Base-by-base conservation (phyloP, 371 early-diverging fungal genomes). In the Circinella umbellata region DNA sequence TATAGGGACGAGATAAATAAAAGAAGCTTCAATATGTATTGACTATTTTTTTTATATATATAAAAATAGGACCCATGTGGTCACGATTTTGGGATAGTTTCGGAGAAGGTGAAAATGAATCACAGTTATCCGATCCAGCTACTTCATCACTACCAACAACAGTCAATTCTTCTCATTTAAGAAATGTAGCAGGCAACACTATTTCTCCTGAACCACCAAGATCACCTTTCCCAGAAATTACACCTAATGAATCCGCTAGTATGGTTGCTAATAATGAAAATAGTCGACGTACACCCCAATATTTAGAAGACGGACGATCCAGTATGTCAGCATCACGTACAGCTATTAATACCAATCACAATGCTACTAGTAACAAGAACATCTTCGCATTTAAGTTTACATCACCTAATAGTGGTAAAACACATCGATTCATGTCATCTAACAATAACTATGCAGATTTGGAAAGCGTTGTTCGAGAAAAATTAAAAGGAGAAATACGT, bases 81-180 rank as follows among this genome's bases (percentile, higher is more conserved):
- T 77, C 79, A 39, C 70, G 80, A 49, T 84, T 84, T 48, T 84
- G 85, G 85, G 81, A 82, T 61, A 80, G 82, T 42, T 84, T 84
- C 72, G 85, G 82, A 20, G 67, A 71, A 4, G 64, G 46, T 34
- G 84, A 83, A 10, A 73, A 71, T 0, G 80, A 78, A 59, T 80
- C 80, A 8, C 79, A 78, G 59, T 7, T 76, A 10, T 81, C 80
- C 1, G 84, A 84, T 68, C 80, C 82, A 3, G 51, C 72, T 1
- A 74, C 74, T 14, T 69, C 75, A 37, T 66, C 71, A 4, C 72
- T 68, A 10, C 62, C 68, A 10, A 62, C 67, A 1, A 67, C 46
- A 7, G 4, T 14, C 18, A 4, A 57, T n/a, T 57, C 57, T 6
- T 57, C 57, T 6, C 57, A 57, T 34, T 9, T 57, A 14, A 18